These are phyloP conservation scores for Elaeagnus macrophylla DNA, from an alignment of 306 rosid species.

Conservation along the genomic window DNA sequence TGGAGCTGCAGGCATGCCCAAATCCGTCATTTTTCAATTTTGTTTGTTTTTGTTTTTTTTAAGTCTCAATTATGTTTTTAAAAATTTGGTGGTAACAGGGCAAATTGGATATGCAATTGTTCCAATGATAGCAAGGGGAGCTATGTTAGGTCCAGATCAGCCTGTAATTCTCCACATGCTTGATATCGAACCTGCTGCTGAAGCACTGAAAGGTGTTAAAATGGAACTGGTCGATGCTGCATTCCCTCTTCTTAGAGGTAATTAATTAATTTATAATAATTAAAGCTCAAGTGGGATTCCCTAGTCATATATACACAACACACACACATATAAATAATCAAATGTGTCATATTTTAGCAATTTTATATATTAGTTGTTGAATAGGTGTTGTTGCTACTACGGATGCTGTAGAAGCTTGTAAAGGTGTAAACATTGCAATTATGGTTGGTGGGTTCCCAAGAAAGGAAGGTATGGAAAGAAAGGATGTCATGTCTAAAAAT, in stretches of 20 bases:
- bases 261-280: no score
- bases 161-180: constrained; percentile 69
- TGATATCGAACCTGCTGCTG: constrained; percentile 51
- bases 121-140: constrained; percentile 78
- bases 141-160: constrained; percentile 58
- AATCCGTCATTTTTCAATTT: not conserved
- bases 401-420: constrained; percentile 58
- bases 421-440: constrained; percentile 51
- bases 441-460: constrained; percentile 70
- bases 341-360: no score
- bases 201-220: constrained; percentile 52
- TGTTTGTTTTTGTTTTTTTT: not conserved
- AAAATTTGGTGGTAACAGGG: constrained; percentile 32
- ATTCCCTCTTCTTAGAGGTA: constrained; percentile 52
- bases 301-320: no score
- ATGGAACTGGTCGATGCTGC: constrained; percentile 69
- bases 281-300: no score
- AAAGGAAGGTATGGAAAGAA: constrained; percentile 85
- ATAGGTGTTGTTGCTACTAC: constrained; percentile 64
- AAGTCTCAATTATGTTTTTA: not conserved
- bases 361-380: not conserved
- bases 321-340: no score
- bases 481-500: constrained; percentile 64
- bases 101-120: constrained; percentile 79
- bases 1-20: constrained; percentile 73